phyloP scores from a whole-genome alignment of 768 basidiomycete species.

The Aureoboletus auriporus region DNA sequence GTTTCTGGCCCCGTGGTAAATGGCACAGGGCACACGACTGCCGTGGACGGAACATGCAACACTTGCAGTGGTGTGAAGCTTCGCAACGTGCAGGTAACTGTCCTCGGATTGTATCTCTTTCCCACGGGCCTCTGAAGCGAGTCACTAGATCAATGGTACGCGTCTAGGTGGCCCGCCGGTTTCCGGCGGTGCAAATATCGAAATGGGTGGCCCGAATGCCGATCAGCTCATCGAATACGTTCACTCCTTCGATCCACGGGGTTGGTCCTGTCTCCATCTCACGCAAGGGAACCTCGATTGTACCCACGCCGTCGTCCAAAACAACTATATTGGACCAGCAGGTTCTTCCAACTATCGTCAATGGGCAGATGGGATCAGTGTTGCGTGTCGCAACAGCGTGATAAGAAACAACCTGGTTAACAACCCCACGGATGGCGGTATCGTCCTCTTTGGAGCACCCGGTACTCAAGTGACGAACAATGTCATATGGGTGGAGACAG shows the following conservation, averaged over 20 bases:
- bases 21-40: constrained; percentile 67
- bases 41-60: constrained; percentile 64
- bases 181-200: constrained; percentile 71
- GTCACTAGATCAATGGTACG: constrained; percentile 67
- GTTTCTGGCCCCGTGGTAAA: constrained; percentile 62
- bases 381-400: constrained; percentile 60
- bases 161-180: constrained; percentile 51
- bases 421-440: constrained; percentile 75
- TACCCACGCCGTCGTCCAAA: constrained; percentile 59
- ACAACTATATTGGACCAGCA: constrained; percentile 82
- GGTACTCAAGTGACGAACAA: constrained; percentile 73
- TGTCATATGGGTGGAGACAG: constrained; percentile 67
- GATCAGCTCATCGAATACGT: constrained; percentile 77
- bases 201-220: constrained; percentile 75
- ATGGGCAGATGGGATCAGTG: constrained; percentile 83
- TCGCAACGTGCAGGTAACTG: constrained; percentile 63
- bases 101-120: neutral
- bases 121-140: neutral
- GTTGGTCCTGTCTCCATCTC: constrained; percentile 83
- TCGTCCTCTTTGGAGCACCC: constrained; percentile 73
- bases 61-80: constrained; percentile 58
- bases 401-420: constrained; percentile 68
- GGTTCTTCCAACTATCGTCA: constrained; percentile 60
- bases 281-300: constrained; percentile 66
- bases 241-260: constrained; percentile 67